Evolutionary conservation across 164 flowering plant genomes (phyloP).

Genomic region (Paratinospora sagittata): DNA sequence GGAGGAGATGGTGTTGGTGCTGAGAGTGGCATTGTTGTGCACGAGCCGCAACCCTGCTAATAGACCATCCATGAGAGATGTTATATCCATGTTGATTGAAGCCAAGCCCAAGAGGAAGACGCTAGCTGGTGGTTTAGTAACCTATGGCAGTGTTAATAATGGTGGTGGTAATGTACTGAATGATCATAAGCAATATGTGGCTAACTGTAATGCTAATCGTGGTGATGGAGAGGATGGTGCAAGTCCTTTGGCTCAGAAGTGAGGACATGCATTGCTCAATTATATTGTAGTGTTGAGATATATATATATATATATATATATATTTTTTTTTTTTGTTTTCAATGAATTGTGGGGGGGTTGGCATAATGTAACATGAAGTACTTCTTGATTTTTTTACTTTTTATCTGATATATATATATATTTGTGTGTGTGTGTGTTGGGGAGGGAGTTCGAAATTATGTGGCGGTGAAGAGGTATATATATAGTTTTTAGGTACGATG

Average conservation of each 20-base stretch:
- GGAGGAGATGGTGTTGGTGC: slow-evolving; percentile 86
- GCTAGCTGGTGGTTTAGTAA: slow-evolving; percentile 26
- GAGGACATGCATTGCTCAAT: background rate
- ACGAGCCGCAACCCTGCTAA: slow-evolving; percentile 82
- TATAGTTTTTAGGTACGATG: too few relatives aligned
- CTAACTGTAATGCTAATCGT: background rate
- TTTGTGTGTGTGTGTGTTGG: too few relatives aligned
- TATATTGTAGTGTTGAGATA: too few relatives aligned
- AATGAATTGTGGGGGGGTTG: too few relatives aligned
- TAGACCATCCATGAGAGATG: slow-evolving; percentile 95
- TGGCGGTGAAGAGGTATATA: too few relatives aligned
- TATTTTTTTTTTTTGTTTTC: too few relatives aligned
- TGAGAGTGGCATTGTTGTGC: slow-evolving; percentile 82
- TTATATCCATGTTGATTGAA: slow-evolving; percentile 82
- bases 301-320: too few relatives aligned
- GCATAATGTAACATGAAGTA: too few relatives aligned
- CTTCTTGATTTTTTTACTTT: too few relatives aligned
- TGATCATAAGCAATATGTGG: background rate
- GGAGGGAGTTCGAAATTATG: too few relatives aligned
- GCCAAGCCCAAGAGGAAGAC: slow-evolving; percentile 86
- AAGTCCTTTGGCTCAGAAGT: background rate
- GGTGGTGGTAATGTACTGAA: slow-evolving; percentile 3
- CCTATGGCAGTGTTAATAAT: too few relatives aligned
- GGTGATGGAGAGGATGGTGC: background rate
- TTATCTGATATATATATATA: too few relatives aligned